phyloP scores from a whole-genome alignment of 495 filamentous ascomycete species.

The Daldinia decipiens region DNA sequence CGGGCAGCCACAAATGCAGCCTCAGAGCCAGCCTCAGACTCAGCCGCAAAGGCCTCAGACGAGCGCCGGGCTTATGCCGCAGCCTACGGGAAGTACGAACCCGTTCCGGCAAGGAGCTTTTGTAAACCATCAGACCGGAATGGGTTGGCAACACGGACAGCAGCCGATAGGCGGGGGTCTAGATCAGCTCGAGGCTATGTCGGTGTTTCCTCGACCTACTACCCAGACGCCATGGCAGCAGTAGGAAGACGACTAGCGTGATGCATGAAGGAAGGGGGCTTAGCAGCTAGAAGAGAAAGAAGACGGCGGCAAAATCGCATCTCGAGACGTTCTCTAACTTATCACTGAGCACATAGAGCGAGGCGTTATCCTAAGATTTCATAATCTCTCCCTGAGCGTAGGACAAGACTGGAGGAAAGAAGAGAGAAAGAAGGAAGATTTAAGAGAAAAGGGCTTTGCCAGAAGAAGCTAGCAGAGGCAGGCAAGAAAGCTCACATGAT shows the following conservation, averaged over 20 bases:
- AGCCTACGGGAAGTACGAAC: slow-evolving; percentile 89
- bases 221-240: slow-evolving; percentile 66
- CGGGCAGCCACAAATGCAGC: slow-evolving; percentile 44
- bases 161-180: slow-evolving; percentile 88
- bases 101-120: slow-evolving; percentile 91
- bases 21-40: slow-evolving; percentile 35
- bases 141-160: slow-evolving; percentile 82
- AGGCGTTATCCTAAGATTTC: slow-evolving; percentile 42
- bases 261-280: neutral
- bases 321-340: slow-evolving; percentile 9
- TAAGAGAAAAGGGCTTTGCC: neutral
- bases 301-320: neutral
- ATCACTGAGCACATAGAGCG: slow-evolving; percentile 36
- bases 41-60: slow-evolving; percentile 56
- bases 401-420: slow-evolving; percentile 6
- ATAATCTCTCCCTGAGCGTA: slow-evolving; percentile 1
- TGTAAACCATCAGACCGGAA: slow-evolving; percentile 84
- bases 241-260: slow-evolving; percentile 24
- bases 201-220: slow-evolving; percentile 85
- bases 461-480: neutral
- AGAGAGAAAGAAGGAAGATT: slow-evolving; percentile 1
- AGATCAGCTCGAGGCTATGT: slow-evolving; percentile 80
- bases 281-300: neutral
- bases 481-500: neutral
- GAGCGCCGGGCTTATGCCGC: slow-evolving; percentile 60